phyloP scores from a whole-genome alignment of 2,329 filamentous ascomycete genomes.

The Curvularia verruculosa region DNA sequence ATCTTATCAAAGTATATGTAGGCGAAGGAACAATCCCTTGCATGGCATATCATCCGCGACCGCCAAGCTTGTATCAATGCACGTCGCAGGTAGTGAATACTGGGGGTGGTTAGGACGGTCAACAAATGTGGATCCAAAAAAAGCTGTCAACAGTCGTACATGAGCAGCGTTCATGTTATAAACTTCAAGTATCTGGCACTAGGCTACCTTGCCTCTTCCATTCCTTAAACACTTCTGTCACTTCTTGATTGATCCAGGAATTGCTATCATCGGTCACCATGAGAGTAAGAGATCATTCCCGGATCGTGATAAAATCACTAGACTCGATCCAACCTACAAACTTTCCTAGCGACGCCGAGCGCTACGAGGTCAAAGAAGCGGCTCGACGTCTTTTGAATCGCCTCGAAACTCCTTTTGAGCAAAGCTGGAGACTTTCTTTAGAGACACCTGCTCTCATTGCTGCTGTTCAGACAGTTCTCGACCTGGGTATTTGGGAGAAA shows the following conservation, averaged over 20 bases:
- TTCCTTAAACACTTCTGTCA: too few species aligned
- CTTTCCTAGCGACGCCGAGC: conserved; percentile 1
- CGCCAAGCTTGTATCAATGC: neutral
- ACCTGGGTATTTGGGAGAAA: conserved; percentile 9
- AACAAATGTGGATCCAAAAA: neutral
- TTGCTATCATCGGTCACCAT: neutral
- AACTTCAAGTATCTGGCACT: neutral
- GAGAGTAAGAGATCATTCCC: neutral
- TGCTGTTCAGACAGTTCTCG: conserved; percentile 2
- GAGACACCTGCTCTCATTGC: conserved; percentile 8
- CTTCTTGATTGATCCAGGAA: neutral
- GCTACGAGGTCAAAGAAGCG: conserved; percentile 10
- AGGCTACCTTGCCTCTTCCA: neutral
- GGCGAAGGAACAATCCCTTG: conserved; percentile 8
- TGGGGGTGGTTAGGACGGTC: neutral
- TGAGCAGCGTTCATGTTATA: neutral
- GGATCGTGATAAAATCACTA: neutral
- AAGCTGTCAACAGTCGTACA: neutral
- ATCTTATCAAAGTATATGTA: neutral
- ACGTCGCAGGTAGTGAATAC: neutral
- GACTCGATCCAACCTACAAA: neutral
- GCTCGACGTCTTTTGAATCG: conserved; percentile 4
- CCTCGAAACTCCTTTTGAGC: conserved; percentile 12
- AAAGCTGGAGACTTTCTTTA: conserved; percentile 7
- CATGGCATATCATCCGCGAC: neutral